Base-by-base conservation (phyloP, 495 filamentous ascomycete species). In the Pseudomonodictys pantanalensis region DNA sequence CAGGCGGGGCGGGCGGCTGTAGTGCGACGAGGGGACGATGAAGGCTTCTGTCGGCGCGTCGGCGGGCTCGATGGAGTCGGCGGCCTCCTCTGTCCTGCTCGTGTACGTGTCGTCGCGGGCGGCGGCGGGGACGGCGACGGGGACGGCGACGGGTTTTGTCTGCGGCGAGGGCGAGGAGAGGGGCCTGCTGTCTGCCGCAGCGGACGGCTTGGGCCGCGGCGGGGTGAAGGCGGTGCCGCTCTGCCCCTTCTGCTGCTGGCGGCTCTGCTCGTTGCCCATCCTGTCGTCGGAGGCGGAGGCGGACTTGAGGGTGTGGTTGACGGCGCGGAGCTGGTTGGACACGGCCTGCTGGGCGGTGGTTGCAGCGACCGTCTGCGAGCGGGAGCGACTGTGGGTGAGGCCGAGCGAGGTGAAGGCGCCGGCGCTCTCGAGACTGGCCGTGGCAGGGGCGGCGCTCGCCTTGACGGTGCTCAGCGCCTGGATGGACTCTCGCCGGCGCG, bases 1-100 rank as follows among this genome's bases (percentile, higher is more conserved):
- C 64, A 97, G 77, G 42, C 92, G 87, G 35, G 92, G 92, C 39
- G 92, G 91, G 18, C 88, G 84, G 55, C 81, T 83, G 61, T 88
- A 79, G 63, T 85, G 78, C 18, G 69, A 62, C 8, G 72, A 61
- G 6, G 71, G 65, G 22, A 41, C 38, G 38, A 67, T 43, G 47
- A 66, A 62, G 52, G 68, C 62, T 12, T 66, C 62, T 29, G 55
- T 48, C 15, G 64, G 52, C 29, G 62, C 58, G 25, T 58, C 65
- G 46, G 58, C 44, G 35, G 60, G 66, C 20, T 68, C 66, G 22
- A 65, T 67, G 25, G 64, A 53, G 15, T 56, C 42, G 41, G 42
- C 15, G 24, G 51, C 22, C 11, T 49, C 32, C 5, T 25, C 20
- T 20, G 25, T 32, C 2, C 49, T 25, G 38, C 49, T 33, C 39